Base-by-base conservation (phyloP, 108 stramenopile species). In the Pseudonitzschia multiseries region DNA sequence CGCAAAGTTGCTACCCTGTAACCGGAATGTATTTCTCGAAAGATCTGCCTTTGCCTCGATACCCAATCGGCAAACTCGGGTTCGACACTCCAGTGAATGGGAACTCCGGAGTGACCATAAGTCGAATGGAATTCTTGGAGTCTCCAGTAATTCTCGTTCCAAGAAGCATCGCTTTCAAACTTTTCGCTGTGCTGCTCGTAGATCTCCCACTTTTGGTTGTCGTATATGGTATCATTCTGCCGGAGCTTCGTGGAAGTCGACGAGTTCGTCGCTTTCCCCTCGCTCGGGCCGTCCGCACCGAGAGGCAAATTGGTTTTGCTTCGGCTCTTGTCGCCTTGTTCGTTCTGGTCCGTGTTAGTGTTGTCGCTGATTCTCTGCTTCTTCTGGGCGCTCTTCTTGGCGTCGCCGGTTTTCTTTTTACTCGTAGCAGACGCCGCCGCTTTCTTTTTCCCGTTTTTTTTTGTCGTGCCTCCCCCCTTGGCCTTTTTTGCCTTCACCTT, bases 51-150 rank as follows among this genome's bases (percentile, higher is more conserved):
- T 48, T 67, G 66, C 9, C 46, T 17, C 44, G 66, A 48, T 21
- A 50, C 66, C 66, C 66, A 67, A 24, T 67, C 66, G 44, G 43
- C 42, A 13, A 67, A 67, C 43, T 67, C 9, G 12, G 42, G 42
- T 27, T 67, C 46, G 66, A 29, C 21, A 26, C 24, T 12, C 66
- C 42, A 67, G 43, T 48, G 21, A 21, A 50, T 27, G 13, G 42
- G 26, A 3, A 67, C 66, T 5, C 66, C 66, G 13, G 66, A 44
- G 36, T 67, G 66, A n/a, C 66, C 66, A 21, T 67, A 44, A 8
- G 22, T 29, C 66, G 46, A 44, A 67, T 67, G 46, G 28, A 67
- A 67, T 67, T 67, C 66, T 48, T 48, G 66, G 28, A 67, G 66
- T 44, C 43, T 1, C 18, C 66, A 44, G n/a, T 67, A 67, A 48